Evolutionary conservation across 2,329 filamentous ascomycete genomes (phyloP), one percentile per base, ranked within the genome.

Genomic region (Coniella vitis): DNA sequence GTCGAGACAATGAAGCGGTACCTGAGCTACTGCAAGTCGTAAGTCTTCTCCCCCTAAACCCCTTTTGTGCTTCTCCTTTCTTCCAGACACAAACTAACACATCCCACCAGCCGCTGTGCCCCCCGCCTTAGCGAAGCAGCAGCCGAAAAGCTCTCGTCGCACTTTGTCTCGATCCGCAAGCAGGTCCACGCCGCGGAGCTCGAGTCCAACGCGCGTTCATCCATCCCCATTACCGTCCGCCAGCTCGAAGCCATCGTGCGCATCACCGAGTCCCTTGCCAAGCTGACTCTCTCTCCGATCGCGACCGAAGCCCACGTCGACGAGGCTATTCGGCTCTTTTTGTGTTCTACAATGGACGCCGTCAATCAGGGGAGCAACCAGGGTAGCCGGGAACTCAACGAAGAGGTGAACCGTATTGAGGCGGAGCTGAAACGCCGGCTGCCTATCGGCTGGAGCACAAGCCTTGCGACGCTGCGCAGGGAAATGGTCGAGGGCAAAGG

Each of bases 1-100:
- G 86, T 97, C 2, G 93, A 97, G 45, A 95, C 95, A 71, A 95
- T 98, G 88, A 90, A 90, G 70, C 83, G 90, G 53, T 98, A 97
- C 63, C 86, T 98, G 62, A 94, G 87, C 58, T 98, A 97, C 69
- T 97, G 93, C 78, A 91, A 91, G 69, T 87, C 88, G 82, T 91
- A 72, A 72, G 85, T 75, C n/a, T 7, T 12, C 32, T 12, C 38
- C 5, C 3, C 17, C 34, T 7, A n/a, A 12, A 7, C 12, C 12
- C 12, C 3, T 2, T 12, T 12, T 7, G 8, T 4, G 5, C n/a
- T 29, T 21, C 2, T n/a, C 14, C n/a, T n/a, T n/a, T n/a, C n/a
- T n/a, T n/a, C n/a, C n/a, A n/a, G n/a, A n/a, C n/a, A n/a, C 8
- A 38, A 21, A 52, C 65, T 72, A 63, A 70, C 60, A 37, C 21